A percentile compares a stretch with the other conserved stretches of the same genome.
These are phyloP conservation scores for Neurospora tetraspora DNA, from an alignment of 495 filamentous ascomycete genomes.

Conservation along the genomic window DNA sequence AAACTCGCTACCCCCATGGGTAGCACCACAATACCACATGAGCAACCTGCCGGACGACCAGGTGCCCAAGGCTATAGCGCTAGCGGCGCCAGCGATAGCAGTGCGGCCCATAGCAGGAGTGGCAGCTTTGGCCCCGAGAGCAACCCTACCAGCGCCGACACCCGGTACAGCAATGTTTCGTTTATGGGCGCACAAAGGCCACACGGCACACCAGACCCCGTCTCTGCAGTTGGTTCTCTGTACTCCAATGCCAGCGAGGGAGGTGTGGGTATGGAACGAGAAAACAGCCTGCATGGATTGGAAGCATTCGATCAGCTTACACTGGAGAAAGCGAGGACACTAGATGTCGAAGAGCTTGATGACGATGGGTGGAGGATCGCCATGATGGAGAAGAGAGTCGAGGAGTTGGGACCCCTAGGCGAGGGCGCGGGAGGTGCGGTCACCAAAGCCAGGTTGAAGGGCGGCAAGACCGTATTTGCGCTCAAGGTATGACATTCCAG, in stretches of 20 bases:
- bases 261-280: constrained; percentile 60
- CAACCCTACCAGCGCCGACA: constrained; percentile 71
- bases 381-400: constrained; percentile 74
- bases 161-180: constrained; percentile 63
- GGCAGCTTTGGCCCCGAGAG: constrained; percentile 65
- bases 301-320: constrained; percentile 66
- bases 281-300: constrained; percentile 55
- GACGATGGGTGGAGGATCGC: constrained; percentile 92
- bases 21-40: constrained; percentile 55
- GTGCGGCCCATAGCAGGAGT: constrained; percentile 56
- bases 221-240: constrained; percentile 76
- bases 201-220: constrained; percentile 67
- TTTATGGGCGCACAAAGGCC: constrained; percentile 51
- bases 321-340: constrained; percentile 64
- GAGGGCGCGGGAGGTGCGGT: constrained; percentile 96
- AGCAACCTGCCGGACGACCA: constrained; percentile 31
- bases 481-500: constrained; percentile 60
- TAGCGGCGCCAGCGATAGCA: constrained; percentile 62
- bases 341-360: constrained; percentile 90
- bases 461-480: constrained; percentile 89
- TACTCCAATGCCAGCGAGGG: constrained; percentile 63
- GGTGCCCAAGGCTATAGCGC: constrained; percentile 46
- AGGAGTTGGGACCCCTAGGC: constrained; percentile 81
- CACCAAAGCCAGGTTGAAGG: constrained; percentile 77
- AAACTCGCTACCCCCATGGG: constrained; percentile 80